A percentile compares a stretch with the other conserved stretches of the same genome.
These are phyloP conservation scores for Ensete ventricosum DNA, from an alignment of 176 grass and related monocot genomes.

Conservation along the genomic window DNA sequence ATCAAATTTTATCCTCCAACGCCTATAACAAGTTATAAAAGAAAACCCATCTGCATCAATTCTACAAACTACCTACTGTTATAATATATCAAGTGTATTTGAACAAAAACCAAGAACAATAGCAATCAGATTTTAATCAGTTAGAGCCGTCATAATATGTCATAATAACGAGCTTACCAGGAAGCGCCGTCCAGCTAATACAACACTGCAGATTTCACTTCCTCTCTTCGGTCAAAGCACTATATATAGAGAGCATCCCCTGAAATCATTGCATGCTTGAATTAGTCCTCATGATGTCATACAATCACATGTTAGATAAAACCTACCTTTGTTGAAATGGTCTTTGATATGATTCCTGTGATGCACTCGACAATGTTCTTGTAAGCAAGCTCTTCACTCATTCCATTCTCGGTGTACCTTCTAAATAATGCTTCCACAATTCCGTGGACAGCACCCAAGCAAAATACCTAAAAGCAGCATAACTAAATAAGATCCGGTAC, in stretches of 20 bases:
- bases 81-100: background rate
- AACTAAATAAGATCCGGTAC: conserved; percentile 8
- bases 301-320: background rate
- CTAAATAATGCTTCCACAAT: conserved; percentile 61
- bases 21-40: background rate
- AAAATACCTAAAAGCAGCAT: conserved; percentile 39
- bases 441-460: conserved; percentile 57
- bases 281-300: background rate
- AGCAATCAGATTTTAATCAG: background rate
- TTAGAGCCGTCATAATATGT: background rate
- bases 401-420: conserved; percentile 69
- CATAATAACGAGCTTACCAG: conserved; percentile 34
- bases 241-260: conserved; percentile 69
- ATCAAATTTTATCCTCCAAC: background rate
- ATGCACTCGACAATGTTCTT: conserved; percentile 71
- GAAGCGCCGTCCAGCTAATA: conserved; percentile 58
- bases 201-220: conserved; percentile 70
- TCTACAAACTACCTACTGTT: background rate
- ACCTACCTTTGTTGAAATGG: conserved; percentile 59
- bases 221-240: conserved; percentile 49
- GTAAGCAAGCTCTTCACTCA: conserved; percentile 53
- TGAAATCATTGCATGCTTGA: background rate
- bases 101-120: background rate
- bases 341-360: conserved; percentile 66
- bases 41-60: too few species aligned